Percentiles rank a stretch among this genome's conserved stretches.
These are phyloP conservation scores for Ceratobasidium theobromae DNA, from an alignment of 1,284 basidiomycete genomes.

Conservation along the genomic window DNA sequence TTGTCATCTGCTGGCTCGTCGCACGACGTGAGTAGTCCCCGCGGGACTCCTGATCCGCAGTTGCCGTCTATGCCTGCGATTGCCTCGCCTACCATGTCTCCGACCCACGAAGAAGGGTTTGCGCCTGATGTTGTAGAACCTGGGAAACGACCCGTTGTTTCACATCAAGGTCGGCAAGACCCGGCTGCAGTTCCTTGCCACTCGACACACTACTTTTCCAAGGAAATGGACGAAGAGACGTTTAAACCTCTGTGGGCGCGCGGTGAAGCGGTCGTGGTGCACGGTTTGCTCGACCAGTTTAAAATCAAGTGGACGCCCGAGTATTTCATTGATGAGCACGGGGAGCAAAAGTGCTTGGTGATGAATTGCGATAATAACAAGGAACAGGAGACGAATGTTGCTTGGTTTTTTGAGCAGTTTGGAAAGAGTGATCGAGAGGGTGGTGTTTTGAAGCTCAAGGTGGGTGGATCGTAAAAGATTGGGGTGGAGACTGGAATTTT, in stretches of 20 bases:
- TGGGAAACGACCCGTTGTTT: conserved; percentile 44
- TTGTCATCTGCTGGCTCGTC: conserved; percentile 22
- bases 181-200: conserved; percentile 41
- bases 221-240: conserved; percentile 57
- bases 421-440: conserved; percentile 61
- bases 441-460: conserved; percentile 80
- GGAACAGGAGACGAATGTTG: conserved; percentile 64
- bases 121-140: background rate
- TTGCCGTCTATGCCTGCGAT: background rate
- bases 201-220: conserved; percentile 49
- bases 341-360: conserved; percentile 66
- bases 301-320: conserved; percentile 77
- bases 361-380: conserved; percentile 76
- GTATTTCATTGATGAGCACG: conserved; percentile 73
- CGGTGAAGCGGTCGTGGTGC: conserved; percentile 77
- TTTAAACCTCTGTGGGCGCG: conserved; percentile 72
- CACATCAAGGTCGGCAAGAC: conserved; percentile 48
- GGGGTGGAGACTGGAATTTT: no score
- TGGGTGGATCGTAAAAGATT: no score
- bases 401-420: conserved; percentile 79
- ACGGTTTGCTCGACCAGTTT: conserved; percentile 61
- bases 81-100: conserved; percentile 26
- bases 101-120: conserved; percentile 15
- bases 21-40: conserved; percentile 35
- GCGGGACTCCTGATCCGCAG: conserved; percentile 34